Evolutionary conservation across 148 eudicot species (phyloP).

Genomic region (Rhododendron molle): DNA sequence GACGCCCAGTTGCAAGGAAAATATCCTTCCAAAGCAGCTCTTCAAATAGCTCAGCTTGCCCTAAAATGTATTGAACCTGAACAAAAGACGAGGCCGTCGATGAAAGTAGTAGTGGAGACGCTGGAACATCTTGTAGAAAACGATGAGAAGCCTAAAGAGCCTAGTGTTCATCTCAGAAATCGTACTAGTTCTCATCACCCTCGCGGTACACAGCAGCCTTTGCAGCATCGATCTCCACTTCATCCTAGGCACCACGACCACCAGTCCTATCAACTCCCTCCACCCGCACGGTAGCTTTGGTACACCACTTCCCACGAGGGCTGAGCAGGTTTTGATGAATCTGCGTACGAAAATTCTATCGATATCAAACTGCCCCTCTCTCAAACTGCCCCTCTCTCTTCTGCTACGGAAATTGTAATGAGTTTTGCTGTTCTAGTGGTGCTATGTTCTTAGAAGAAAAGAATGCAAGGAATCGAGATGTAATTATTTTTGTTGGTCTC

Average conservation of each 20-base stretch:
- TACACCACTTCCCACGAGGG: neutral
- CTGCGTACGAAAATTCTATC: too few relatives aligned
- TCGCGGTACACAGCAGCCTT: constrained; percentile 5
- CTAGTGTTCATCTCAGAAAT: constrained; percentile 22
- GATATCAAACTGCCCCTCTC: neutral
- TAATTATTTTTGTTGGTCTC: neutral
- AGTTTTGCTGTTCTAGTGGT: constrained; percentile 9
- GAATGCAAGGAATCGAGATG: neutral
- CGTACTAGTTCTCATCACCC: constrained; percentile 4
- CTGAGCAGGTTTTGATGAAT: neutral
- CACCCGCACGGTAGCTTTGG: constrained; percentile 9
- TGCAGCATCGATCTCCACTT: constrained; percentile 26
- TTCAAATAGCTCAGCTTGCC: constrained; percentile 54
- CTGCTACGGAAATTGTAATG: neutral
- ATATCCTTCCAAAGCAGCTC: constrained; percentile 66
- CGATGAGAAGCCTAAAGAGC: constrained; percentile 40
- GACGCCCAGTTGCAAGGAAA: constrained; percentile 59
- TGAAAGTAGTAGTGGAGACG: constrained; percentile 61
- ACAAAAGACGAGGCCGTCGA: constrained; percentile 55
- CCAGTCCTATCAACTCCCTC: constrained; percentile 24
- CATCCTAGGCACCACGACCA: constrained; percentile 23
- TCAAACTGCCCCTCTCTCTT: too few relatives aligned
- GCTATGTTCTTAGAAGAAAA: neutral
- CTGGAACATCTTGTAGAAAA: constrained; percentile 33
- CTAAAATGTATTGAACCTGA: constrained; percentile 52